Percentiles rank a stretch among this genome's conserved stretches.
Conservation (phyloP, 805 yeast genomes). For the Kregervanrija delftensis region DNA sequence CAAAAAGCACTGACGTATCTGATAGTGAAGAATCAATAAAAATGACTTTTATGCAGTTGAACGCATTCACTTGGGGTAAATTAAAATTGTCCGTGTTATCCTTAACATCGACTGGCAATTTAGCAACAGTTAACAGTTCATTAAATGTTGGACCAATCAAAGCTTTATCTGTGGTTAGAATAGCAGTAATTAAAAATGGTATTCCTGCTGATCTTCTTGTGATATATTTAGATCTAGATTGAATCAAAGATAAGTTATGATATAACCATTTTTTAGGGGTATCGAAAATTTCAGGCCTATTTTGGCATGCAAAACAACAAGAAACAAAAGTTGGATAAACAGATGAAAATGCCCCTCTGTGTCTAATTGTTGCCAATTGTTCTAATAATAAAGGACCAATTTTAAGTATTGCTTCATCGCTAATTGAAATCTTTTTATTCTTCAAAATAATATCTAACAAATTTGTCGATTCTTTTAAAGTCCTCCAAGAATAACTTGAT, state of each 20-base stretch:
- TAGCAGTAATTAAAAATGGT: conserved; percentile 72
- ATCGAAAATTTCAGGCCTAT: conserved; percentile 21
- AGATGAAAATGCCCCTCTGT: conserved; percentile 88
- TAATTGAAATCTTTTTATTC: conserved; percentile 11
- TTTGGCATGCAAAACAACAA: conserved; percentile 52
- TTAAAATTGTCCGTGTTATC: conserved; percentile 47
- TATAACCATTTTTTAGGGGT: conserved; percentile 54
- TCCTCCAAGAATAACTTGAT: conserved; percentile 73
- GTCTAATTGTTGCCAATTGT: conserved; percentile 71
- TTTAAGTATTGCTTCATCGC: conserved; percentile 21
- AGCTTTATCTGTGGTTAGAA: conserved; percentile 47
- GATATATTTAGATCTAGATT: conserved; percentile 57
- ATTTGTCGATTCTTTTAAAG: conserved; percentile 66
- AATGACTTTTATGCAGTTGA: conserved; percentile 72
- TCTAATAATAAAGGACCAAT: conserved; percentile 51
- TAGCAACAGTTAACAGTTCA: conserved; percentile 48
- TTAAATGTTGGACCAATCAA: conserved; percentile 46
- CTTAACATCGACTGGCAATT: conserved; percentile 36
- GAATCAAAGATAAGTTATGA: conserved; percentile 36
- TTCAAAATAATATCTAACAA: conserved; percentile 42
- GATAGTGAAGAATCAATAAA: conserved; percentile 68
- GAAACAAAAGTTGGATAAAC: conserved; percentile 74
- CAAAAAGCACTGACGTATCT: conserved; percentile 39
- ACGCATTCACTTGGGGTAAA: conserved; percentile 90
- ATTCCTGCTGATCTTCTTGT: conserved; percentile 91